Evolutionary conservation across 1,284 basidiomycete genomes (phyloP).

Genomic region (Xanthoconium separans): DNA sequence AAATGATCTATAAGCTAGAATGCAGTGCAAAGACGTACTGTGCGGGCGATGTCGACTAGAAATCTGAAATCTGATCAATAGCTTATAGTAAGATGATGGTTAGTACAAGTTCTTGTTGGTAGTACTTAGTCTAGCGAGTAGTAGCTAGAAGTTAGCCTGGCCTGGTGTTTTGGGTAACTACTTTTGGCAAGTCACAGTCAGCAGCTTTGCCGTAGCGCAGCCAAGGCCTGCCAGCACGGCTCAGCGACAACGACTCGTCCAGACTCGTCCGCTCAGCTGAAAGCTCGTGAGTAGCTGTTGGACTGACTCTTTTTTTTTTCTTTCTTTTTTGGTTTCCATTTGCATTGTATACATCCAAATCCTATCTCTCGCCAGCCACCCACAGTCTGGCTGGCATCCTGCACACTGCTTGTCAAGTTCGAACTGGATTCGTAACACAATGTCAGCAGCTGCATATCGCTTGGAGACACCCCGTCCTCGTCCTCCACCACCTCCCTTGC

Average conservation of each 20-base stretch:
- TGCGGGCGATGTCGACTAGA: neutral
- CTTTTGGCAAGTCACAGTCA: too few species aligned
- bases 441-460: conserved; percentile 61
- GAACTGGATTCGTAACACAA: conserved; percentile 39
- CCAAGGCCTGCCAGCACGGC: conserved; percentile 23
- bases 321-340: conserved; percentile 3
- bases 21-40: neutral
- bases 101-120: too few species aligned
- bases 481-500: conserved; percentile 61
- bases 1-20: neutral
- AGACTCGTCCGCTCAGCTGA: conserved; percentile 3
- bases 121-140: too few species aligned
- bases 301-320: conserved; percentile 5
- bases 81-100: conserved; percentile 2
- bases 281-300: conserved; percentile 8
- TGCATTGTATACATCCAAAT: conserved; percentile 20
- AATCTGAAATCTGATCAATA: neutral
- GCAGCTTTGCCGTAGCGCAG: conserved; percentile 24
- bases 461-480: conserved; percentile 63
- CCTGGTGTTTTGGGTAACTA: conserved; percentile 14
- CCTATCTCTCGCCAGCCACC: conserved; percentile 18
- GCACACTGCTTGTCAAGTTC: conserved; percentile 20
- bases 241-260: conserved; percentile 27
- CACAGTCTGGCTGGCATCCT: neutral
- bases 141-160: too few species aligned